A percentile compares a stretch with the other conserved stretches of the same genome.
Evolutionary conservation across 2,329 filamentous ascomycete species (phyloP).

Genomic region (Colletotrichum limetticola): DNA sequence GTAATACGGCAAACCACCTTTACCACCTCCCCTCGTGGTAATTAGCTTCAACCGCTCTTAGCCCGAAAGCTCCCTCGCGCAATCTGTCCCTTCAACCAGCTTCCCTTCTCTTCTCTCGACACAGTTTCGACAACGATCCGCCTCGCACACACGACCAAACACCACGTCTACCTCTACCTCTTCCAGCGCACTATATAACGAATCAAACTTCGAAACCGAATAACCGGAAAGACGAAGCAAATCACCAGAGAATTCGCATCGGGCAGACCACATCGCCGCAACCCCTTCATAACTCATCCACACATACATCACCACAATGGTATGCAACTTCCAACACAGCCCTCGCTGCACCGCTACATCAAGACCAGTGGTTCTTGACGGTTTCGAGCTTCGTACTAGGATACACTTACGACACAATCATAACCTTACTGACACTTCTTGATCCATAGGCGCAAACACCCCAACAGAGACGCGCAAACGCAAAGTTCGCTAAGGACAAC

Average conservation of each 20-base stretch:
- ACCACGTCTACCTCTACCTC: background rate
- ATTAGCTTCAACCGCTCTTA: conserved; percentile 18
- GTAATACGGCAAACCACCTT: conserved; percentile 1
- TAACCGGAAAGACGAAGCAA: background rate
- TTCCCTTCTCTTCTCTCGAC: conserved; percentile 35
- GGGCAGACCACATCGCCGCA: background rate
- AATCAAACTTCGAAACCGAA: background rate
- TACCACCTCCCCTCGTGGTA: conserved; percentile 2
- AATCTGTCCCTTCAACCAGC: conserved; percentile 35
- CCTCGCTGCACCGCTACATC: background rate
- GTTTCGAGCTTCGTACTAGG: background rate
- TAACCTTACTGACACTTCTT: background rate
- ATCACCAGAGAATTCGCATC: background rate
- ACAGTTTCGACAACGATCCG: conserved; percentile 10
- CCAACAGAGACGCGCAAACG: conserved; percentile 83
- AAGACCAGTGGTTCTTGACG: no score
- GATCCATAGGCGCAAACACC: conserved; percentile 79
- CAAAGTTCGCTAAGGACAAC: conserved; percentile 80
- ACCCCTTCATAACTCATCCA: background rate
- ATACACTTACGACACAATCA: background rate
- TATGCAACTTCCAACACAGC: conserved; percentile 22
- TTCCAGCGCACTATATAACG: conserved; percentile 2
- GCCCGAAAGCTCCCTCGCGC: conserved; percentile 25
- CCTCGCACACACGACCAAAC: conserved; percentile 5
- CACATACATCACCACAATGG: conserved; percentile 35